Base-by-base conservation (phyloP, 192 early-diverging fungal species). In the Coemansia sp. region DNA sequence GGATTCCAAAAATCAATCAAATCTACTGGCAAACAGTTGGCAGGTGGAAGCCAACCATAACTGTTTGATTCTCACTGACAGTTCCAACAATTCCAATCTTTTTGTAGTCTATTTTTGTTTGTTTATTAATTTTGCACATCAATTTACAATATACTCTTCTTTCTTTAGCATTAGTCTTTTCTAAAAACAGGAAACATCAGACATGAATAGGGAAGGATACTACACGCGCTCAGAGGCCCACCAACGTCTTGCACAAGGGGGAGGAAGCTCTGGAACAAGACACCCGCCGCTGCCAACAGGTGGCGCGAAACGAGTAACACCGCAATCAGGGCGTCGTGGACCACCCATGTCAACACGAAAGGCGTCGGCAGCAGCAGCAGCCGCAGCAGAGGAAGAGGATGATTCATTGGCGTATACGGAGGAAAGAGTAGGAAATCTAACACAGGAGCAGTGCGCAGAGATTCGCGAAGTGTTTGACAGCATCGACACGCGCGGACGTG, bases 381-480 rank as follows among this genome's bases (percentile, higher is more conserved):
- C 21, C 0, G 21, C 21, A 21, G 21, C 21, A 39, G 57, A 5
- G 6, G 39, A 16, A 15, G 57, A 38, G n/a, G 39, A 6, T 5
- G 47, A 48, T 48, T 48, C 47, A 48, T 11, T n/a, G n/a, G 47
- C 47, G n/a, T 11, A 19, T 32, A 69, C 53, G 1, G 74, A 63
- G 1, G 32, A 32, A 4, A 32, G 32, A 32, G 69, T 77, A 45
- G 76, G 76, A 13, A 78, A 73, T 63, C 40, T 77, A 50, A 69
- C 68, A 11, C 59, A 66, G 12, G 76, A 79, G 66, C 64, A 79
- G 60, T 73, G 74, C 38, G 77, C 75, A 37, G 56, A 83, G 66
- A 52, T 85, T n/a, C 70, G 61, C 6, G 71, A 74, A 3, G n/a
- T 81, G 5, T 85, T 85, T 38, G 62, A 71, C 11, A 70, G 69